Base-by-base conservation (phyloP, 495 filamentous ascomycete genomes). In the Aspergillus sclerotioniger region DNA sequence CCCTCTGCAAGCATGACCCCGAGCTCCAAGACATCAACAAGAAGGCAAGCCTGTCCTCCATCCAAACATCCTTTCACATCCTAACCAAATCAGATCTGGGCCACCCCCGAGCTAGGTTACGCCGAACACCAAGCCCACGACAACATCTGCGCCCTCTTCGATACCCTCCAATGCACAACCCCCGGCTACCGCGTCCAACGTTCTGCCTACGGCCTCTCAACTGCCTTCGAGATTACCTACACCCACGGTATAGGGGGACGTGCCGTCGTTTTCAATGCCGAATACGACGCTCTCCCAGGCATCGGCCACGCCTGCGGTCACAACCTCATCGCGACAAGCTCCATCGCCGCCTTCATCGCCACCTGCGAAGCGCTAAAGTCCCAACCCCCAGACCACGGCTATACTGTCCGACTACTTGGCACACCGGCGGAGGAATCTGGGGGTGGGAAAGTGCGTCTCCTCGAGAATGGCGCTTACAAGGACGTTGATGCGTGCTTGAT, bases 211-310 rank as follows among this genome's bases (percentile, higher is more conserved):
- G 80, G 76, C 0, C 59, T 86, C 17, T 66, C 74, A 8, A 87
- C 85, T 2, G 80, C 85, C 4, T 81, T 84, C 62, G 76, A 83
- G 21, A 75, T 82, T n/a, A 73, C 80, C 4, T 85, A 75, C 45
- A 74, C 75, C 16, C 70, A 71, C 12, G 60, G 51, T 1, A 63
- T 65, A 0, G 12, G 28, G 39, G 82, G 84, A 0, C 80, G 79
- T 0, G 65, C 77, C 0, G 71, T 87, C 13, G 78, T 74, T 0
- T 86, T 82, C 63, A 85, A 85, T 51, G 79, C 79, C 8, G 83
- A 86, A 62, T 84, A 84, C 66, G 82, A 80, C 53, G 76, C 74
- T 2, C 65, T 80, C 0, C 67, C 75, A 0, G 75, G 69, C 0
- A 75, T 80, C 28, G 77, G 77, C 0, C 76, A 79, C 46, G 77